These are phyloP conservation scores for Kandelia obovata DNA, from an alignment of 345 rosid species.

Conservation along the genomic window DNA sequence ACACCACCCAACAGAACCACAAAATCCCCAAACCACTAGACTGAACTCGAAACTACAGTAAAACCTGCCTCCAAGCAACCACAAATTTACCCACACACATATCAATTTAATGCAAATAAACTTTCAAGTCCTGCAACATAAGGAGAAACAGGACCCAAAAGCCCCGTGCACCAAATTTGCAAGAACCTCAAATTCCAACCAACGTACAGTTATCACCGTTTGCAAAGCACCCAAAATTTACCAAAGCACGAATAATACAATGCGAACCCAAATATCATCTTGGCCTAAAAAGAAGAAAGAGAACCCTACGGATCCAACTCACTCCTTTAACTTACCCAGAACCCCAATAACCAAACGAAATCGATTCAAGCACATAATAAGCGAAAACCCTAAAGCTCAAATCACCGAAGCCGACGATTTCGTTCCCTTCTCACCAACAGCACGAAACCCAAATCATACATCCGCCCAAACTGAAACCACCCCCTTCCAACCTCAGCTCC, in stretches of 20 bases:
- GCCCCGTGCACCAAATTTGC: constrained; percentile 9
- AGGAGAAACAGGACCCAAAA: neutral
- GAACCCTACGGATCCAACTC: constrained; percentile 67
- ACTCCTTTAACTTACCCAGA: constrained; percentile 28
- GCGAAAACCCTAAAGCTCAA: constrained; percentile 56
- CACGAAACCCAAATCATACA: constrained; percentile 33
- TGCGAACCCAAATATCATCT: constrained; percentile 64
- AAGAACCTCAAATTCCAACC: neutral
- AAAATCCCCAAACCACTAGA: constrained; percentile 15
- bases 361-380: constrained; percentile 28
- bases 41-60: constrained; percentile 33
- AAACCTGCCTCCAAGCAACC: constrained; percentile 28
- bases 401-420: constrained; percentile 21
- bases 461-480: constrained; percentile 36
- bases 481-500: neutral
- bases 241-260: constrained; percentile 36
- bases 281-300: constrained; percentile 25
- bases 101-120: constrained; percentile 18
- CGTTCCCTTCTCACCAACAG: constrained; percentile 2
- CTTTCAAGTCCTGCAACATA: constrained; percentile 13
- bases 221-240: constrained; percentile 25
- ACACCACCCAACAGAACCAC: constrained; percentile 3
- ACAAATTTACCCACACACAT: constrained; percentile 28
- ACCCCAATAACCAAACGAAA: constrained; percentile 20
- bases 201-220: constrained; percentile 19